A percentile compares a stretch with the other conserved stretches of the same genome.
These are phyloP conservation scores for Colletotrichum cuscutae DNA, from an alignment of 2,329 filamentous ascomycete species.

Conservation along the genomic window DNA sequence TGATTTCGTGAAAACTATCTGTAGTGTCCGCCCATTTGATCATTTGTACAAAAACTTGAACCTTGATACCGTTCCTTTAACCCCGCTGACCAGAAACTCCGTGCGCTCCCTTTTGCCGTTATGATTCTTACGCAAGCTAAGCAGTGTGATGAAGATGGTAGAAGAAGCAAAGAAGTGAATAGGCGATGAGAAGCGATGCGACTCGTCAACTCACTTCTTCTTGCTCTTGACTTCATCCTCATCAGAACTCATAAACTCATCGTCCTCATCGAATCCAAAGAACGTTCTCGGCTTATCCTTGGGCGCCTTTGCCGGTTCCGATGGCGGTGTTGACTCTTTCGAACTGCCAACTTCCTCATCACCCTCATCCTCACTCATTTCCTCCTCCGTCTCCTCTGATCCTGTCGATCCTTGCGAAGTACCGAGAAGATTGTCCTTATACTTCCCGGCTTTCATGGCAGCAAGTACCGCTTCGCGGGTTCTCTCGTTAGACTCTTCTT, in stretches of 20 bases:
- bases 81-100: conserved; percentile 21
- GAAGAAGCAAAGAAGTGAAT: not conserved
- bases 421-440: conserved; percentile 68
- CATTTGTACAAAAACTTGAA: conserved; percentile 11
- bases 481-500: conserved; percentile 88
- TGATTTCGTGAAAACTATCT: conserved; percentile 27
- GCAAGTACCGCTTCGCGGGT: conserved; percentile 80
- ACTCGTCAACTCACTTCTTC: not conserved
- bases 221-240: conserved; percentile 62
- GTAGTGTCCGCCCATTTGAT: conserved; percentile 14
- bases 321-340: conserved; percentile 61
- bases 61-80: conserved; percentile 3
- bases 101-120: not conserved
- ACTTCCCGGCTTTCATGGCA: conserved; percentile 73
- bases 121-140: conserved; percentile 11
- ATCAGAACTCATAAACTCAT: conserved; percentile 77
- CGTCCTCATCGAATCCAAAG: conserved; percentile 83
- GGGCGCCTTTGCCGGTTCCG: conserved; percentile 50
- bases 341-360: conserved; percentile 55
- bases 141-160: not conserved
- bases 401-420: conserved; percentile 62
- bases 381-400: conserved; percentile 45
- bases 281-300: conserved; percentile 62
- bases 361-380: conserved; percentile 46
- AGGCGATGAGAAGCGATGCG: not conserved